Base-by-base conservation (phyloP, 768 basidiomycete genomes). In the Trametes gibbosa region DNA sequence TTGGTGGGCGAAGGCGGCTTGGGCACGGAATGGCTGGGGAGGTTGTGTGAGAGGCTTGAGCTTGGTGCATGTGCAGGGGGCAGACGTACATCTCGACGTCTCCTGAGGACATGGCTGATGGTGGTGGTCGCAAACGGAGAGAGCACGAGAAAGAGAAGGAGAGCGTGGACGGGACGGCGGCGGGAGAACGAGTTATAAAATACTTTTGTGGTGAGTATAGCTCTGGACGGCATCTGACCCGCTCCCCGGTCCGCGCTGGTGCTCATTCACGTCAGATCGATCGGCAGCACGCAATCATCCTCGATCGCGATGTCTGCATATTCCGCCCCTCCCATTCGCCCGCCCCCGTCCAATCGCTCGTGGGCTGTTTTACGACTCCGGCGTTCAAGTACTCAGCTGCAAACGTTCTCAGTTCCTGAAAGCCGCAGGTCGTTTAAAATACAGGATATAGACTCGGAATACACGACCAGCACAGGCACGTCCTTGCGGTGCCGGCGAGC, bases 31-130 rank as follows among this genome's bases (percentile, higher is more conserved):
- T 81, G 79, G 59, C 82, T 83, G 51, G 6, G 10, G 23, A 63
- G 19, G n/a, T 61, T 53, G 29, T 45, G 53, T 72, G 43, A 49
- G 66, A 48, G 46, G 68, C 70, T 29, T 61, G 66, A 51, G 19
- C 34, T 25, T 12, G 23, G 43, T 3, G 25, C 5, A 19, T 34
- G 49, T 32, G 29, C 29, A 21, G 10, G 17, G n/a, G 37, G n/a
- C 46, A 23, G 23, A 73, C 78, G 43, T 56, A 85, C 85, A 87
- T 86, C 70, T 85, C 77, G 62, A 89, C 85, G 63, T 76, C 80
- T 56, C 74, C 72, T 58, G 61, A 32, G 35, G 80, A 78, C 84
- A 85, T 86, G 63, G 53, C 55, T 35, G 48, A 53, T 23, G 32
- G 57, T 46, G 50, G 54, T 46, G n/a, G 47, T 49, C 5, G 46